These are phyloP conservation scores for Hirschfeldia incana DNA, from an alignment of 345 rosid genomes.

Conservation along the genomic window DNA sequence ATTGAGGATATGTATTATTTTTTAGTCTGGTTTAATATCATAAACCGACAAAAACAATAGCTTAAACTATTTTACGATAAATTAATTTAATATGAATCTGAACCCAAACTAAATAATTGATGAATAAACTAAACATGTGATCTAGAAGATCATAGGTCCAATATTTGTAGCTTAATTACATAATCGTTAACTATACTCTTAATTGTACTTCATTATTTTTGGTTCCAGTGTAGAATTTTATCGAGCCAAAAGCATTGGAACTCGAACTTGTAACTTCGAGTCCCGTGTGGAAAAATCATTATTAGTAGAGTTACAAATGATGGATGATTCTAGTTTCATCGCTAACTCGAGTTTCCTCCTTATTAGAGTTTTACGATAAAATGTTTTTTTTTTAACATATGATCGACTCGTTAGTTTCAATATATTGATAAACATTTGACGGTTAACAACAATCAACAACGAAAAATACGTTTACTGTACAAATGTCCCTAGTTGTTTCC, in stretches of 20 bases:
- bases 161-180: neutral
- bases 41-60: neutral
- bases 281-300: neutral
- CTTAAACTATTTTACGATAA: neutral
- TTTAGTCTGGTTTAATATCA: neutral
- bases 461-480: slow-evolving; percentile 25
- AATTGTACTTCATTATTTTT: neutral
- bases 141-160: neutral
- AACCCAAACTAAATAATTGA: neutral
- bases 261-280: neutral
- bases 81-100: neutral
- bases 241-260: neutral
- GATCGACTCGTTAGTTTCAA: neutral
- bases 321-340: neutral
- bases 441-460: neutral
- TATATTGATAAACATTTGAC: slow-evolving; percentile 10
- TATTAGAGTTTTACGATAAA: too few relatives aligned
- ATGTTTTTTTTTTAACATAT: neutral
- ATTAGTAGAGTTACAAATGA: neutral
- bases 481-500: slow-evolving; percentile 34
- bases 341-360: neutral
- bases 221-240: neutral
- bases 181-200: neutral
- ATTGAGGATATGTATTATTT: neutral
- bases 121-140: slow-evolving; percentile 3